phyloP scores from a whole-genome alignment of 139 green algal genomes.

The Gonium pectorale region DNA sequence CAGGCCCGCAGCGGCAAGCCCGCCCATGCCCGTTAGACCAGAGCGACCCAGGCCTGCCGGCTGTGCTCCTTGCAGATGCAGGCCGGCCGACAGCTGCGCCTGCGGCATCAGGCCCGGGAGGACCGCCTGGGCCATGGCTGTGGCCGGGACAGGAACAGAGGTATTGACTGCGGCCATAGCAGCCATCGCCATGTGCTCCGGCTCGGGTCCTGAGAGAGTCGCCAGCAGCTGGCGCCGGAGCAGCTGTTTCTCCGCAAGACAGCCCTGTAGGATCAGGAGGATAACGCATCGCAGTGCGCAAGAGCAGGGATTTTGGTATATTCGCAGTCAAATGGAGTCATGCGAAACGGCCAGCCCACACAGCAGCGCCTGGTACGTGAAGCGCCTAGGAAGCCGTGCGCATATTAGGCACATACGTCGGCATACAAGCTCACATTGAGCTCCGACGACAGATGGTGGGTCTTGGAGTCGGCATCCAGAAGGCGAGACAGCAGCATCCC shows the following conservation, averaged over 20 bases:
- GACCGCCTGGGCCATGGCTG: background rate
- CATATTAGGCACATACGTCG: background rate
- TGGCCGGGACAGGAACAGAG: background rate
- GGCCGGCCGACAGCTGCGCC: background rate
- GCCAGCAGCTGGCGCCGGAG: constrained; percentile 40
- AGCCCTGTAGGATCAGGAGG: background rate
- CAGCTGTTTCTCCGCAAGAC: constrained; percentile 28
- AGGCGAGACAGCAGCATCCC: constrained; percentile 30
- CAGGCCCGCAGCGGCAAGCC: too few species aligned
- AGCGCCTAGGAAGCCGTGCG: too few species aligned
- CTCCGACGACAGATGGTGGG: constrained; percentile 11
- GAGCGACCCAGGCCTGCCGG: too few species aligned
- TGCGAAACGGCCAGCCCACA: too few species aligned
- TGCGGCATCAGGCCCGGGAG: background rate
- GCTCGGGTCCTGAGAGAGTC: background rate
- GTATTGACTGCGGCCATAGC: background rate
- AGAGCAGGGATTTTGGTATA: too few species aligned
- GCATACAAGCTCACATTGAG: constrained; percentile 26
- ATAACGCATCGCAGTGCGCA: too few species aligned
- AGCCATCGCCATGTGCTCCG: background rate
- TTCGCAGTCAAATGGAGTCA: too few species aligned
- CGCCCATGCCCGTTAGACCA: too few species aligned
- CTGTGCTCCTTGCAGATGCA: too few species aligned
- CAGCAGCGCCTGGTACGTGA: too few species aligned
- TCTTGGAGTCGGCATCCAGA: constrained; percentile 33